Conservation (phyloP, 2,329 filamentous ascomycete species). For the Fusarium kyushuense region DNA sequence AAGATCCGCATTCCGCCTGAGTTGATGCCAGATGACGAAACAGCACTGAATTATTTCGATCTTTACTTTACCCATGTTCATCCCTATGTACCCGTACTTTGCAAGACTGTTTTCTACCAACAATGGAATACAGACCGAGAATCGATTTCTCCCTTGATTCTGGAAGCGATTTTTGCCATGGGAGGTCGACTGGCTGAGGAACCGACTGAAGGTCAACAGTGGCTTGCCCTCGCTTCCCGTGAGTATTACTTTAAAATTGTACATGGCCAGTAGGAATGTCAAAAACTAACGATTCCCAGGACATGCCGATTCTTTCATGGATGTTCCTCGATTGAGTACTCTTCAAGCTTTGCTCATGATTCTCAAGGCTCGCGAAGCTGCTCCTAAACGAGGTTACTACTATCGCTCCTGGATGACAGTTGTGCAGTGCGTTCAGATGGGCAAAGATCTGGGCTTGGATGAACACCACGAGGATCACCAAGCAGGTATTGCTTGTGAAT, state of each 20-base stretch:
- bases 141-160: slow-evolving; percentile 87
- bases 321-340: slow-evolving; percentile 89
- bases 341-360: slow-evolving; percentile 90
- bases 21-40: slow-evolving; percentile 90
- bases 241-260: slow-evolving; percentile 45
- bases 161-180: slow-evolving; percentile 93
- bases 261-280: not conserved
- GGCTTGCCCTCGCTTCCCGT: slow-evolving; percentile 92
- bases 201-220: slow-evolving; percentile 86
- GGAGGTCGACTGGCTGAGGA: slow-evolving; percentile 86
- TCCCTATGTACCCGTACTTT: slow-evolving; percentile 90
- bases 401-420: slow-evolving; percentile 98
- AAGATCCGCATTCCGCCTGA: slow-evolving; percentile 91
- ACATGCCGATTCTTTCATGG: slow-evolving; percentile 94
- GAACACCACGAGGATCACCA: slow-evolving; percentile 87
- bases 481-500: slow-evolving; percentile 76
- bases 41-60: slow-evolving; percentile 85
- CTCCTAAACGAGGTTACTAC: slow-evolving; percentile 93
- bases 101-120: slow-evolving; percentile 83
- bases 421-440: slow-evolving; percentile 92
- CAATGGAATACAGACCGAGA: slow-evolving; percentile 88
- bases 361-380: slow-evolving; percentile 90
- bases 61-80: slow-evolving; percentile 93
- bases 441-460: slow-evolving; percentile 88
- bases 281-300: slow-evolving; percentile 62